A percentile compares a stretch with the other conserved stretches of the same genome.
phyloP scores from a whole-genome alignment of 2,329 filamentous ascomycete genomes.

The Penicillium italicum region DNA sequence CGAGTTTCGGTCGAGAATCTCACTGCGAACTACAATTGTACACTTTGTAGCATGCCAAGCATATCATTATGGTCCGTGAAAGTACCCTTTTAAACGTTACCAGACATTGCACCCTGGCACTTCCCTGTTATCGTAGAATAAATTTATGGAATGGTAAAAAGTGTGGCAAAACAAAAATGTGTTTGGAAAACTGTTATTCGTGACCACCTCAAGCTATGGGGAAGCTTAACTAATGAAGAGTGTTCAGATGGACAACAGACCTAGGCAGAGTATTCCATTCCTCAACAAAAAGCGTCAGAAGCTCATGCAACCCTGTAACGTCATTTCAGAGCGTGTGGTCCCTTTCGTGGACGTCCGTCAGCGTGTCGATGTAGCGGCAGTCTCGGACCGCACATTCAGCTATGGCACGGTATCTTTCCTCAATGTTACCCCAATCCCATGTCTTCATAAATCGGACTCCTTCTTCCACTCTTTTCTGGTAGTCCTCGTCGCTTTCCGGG shows the following conservation, averaged over 20 bases:
- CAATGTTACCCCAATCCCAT: neutral
- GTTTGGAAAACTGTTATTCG: neutral
- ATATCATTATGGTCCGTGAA: neutral
- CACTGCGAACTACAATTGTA: neutral
- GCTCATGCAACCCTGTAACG: neutral
- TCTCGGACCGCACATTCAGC: neutral
- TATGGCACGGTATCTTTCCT: neutral
- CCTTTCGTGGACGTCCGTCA: neutral
- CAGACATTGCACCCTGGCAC: neutral
- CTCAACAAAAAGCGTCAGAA: neutral
- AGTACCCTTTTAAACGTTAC: neutral
- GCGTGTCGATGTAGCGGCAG: neutral
- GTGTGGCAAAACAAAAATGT: neutral
- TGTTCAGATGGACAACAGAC: neutral
- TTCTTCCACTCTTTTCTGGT: neutral
- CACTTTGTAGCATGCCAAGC: neutral
- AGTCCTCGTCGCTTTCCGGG: neutral
- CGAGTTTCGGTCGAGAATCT: neutral
- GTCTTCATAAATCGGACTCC: neutral
- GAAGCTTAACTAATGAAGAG: neutral
- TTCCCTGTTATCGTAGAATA: neutral
- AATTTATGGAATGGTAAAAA: neutral
- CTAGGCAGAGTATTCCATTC: too few species aligned
- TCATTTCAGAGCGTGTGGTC: neutral
- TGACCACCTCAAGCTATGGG: neutral